These are phyloP conservation scores for Aureobasidium mangrovei DNA, from an alignment of 2,329 filamentous ascomycete species.

Conservation along the genomic window DNA sequence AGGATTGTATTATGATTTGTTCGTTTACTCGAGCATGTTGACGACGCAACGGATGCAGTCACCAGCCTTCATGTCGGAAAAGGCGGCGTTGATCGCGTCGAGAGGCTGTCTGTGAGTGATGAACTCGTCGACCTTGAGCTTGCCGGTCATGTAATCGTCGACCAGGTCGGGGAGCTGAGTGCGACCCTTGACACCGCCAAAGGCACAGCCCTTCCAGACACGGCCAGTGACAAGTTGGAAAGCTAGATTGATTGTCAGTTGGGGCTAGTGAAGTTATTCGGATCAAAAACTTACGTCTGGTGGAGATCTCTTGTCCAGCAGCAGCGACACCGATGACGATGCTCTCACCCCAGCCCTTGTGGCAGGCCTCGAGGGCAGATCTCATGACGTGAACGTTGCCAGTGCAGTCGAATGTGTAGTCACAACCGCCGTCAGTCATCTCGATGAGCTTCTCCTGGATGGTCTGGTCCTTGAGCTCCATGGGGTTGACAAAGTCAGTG, in stretches of 20 bases:
- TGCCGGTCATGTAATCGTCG: constrained; percentile 76
- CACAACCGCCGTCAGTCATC: constrained; percentile 95
- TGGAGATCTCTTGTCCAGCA: constrained; percentile 90
- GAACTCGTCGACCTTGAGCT: constrained; percentile 97
- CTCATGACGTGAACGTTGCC: constrained; percentile 96
- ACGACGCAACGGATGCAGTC: constrained; percentile 97
- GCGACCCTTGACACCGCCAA: constrained; percentile 96
- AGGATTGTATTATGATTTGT: background rate
- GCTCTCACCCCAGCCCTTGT: constrained; percentile 98
- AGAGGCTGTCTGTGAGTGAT: constrained; percentile 91
- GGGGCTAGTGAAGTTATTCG: background rate
- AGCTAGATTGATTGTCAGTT: constrained; percentile 42
- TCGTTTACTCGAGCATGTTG: constrained; percentile 39
- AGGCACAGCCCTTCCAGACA: constrained; percentile 96
- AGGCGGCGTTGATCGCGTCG: constrained; percentile 77
- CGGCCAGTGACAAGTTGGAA: constrained; percentile 98
- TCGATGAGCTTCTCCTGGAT: constrained; percentile 90
- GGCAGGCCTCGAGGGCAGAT: constrained; percentile 89
- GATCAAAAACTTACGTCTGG: constrained; percentile 63
- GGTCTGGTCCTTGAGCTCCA: constrained; percentile 54
- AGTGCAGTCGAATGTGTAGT: constrained; percentile 99
- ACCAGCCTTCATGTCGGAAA: constrained; percentile 87
- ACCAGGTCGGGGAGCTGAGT: constrained; percentile 83
- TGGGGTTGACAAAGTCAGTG: constrained; percentile 94
- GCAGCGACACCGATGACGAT: constrained; percentile 97